Evolutionary conservation across 2,329 filamentous ascomycete genomes (phyloP), one percentile per base, ranked within the genome.

Genomic region (Calonectria multiphialidica): DNA sequence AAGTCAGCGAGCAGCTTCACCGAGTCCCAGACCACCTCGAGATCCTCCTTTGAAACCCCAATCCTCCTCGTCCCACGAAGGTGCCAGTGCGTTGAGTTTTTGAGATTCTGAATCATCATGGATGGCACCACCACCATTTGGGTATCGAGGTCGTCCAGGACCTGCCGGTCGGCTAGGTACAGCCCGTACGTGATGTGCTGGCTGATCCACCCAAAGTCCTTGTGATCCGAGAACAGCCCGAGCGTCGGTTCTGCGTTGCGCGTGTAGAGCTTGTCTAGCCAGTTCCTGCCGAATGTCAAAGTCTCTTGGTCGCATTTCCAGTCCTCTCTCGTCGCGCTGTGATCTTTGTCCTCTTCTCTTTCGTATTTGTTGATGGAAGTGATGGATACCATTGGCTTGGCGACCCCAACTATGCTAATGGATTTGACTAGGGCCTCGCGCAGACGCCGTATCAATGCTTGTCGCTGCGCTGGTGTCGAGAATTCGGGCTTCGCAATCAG

Each of bases 91-190:
- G 89, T 88, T 78, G 90, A 87, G 1, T 83, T 80, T 0, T 80
- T 81, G 21, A 91, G 77, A 70, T 91, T 91, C 77, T 91, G 90
- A 7, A 88, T 88, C 87, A 91, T 89, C 68, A 92, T 91, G 1
- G 86, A 87, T 3, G 85, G 81, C 3, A 91, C 80, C 1, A 89
- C 88, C 1, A 89, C 86, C 10, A 91, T 80, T 75, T 91, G 87
- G 1, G 90, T 90, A 59, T 90, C 89, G 4, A 89, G 71, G 12
- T 87, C 87, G 21, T 87, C 86, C 4, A 91, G 80, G 12, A 91
- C 87, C 73, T 84, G 86, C 30, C 89, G 87, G 78, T 91, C 89
- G 12, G 87, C 88, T 0, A 92, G 84, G 74, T 88, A 91, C 13
- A 91, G 81, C 0, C 90, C 90, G 71, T 91, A 91, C 0, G 88